Evolutionary conservation across 2,329 filamentous ascomycete genomes (phyloP).

Genomic region (Claviceps quebecensis): DNA sequence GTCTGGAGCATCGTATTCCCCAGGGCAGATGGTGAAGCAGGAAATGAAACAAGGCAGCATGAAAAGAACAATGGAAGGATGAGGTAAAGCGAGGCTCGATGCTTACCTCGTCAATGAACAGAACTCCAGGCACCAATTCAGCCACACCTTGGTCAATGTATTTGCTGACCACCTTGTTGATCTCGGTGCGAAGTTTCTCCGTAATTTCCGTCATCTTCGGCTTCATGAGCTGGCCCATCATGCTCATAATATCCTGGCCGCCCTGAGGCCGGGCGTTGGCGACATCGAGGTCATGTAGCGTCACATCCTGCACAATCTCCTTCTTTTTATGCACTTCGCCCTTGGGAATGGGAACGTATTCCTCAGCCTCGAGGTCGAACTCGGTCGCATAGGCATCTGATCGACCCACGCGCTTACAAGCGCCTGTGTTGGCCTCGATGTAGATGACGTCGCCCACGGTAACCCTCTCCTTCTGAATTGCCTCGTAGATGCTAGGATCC

Average conservation of each 20-base stretch:
- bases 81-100: too few relatives aligned
- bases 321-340: conserved; percentile 99
- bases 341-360: conserved; percentile 97
- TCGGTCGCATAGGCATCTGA: conserved; percentile 97
- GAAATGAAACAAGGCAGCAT: conserved; percentile 1
- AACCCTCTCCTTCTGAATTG: conserved; percentile 95
- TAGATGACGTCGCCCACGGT: conserved; percentile 96
- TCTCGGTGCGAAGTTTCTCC: conserved; percentile 87
- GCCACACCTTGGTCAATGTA: conserved; percentile 98
- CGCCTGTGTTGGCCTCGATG: conserved; percentile 97
- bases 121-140: conserved; percentile 90
- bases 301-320: conserved; percentile 97
- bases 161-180: conserved; percentile 98
- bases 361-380: conserved; percentile 95
- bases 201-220: conserved; percentile 99
- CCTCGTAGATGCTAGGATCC: conserved; percentile 97
- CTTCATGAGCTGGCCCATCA: conserved; percentile 99
- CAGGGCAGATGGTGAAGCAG: background rate
- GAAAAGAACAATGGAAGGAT: background rate
- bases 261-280: conserved; percentile 92
- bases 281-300: conserved; percentile 88
- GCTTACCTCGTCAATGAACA: conserved; percentile 93
- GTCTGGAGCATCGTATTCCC: background rate
- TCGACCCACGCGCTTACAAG: conserved; percentile 90
- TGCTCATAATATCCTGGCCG: conserved; percentile 98